A percentile compares a stretch with the other conserved stretches of the same genome.
These are phyloP conservation scores for Coelastrella sp. DNA, from an alignment of 139 green algal genomes.

Conservation along the genomic window DNA sequence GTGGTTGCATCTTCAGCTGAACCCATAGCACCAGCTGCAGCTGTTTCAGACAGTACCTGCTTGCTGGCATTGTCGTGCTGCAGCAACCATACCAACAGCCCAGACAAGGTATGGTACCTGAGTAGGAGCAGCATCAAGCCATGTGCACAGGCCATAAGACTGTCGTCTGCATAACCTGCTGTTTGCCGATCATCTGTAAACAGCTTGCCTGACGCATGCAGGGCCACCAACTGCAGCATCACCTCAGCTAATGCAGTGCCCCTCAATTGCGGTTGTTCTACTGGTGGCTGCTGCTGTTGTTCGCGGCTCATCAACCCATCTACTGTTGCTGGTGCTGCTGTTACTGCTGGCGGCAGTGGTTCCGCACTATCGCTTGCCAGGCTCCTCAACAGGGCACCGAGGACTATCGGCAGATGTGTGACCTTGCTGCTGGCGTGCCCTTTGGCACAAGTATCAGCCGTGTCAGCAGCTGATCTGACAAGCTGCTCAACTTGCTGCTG, in stretches of 20 bases:
- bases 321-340: neutral
- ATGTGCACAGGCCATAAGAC: neutral
- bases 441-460: too few relatives aligned
- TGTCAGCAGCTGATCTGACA: too few relatives aligned
- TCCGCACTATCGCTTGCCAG: too few relatives aligned
- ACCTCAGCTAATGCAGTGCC: neutral
- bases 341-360: too few relatives aligned
- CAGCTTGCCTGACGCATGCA: too few relatives aligned
- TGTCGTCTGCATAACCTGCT: constrained; percentile 1
- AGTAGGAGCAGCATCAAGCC: neutral
- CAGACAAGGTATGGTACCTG: neutral
- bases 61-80: neutral
- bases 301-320: neutral
- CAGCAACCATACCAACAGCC: neutral
- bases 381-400: neutral
- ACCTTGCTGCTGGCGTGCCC: neutral
- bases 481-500: neutral
- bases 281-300: constrained; percentile 14
- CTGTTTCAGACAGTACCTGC: neutral
- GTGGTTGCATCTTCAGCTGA: neutral
- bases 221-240: too few relatives aligned
- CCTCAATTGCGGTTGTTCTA: neutral
- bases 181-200: neutral
- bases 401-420: neutral
- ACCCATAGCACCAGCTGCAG: neutral